A percentile compares a stretch with the other conserved stretches of the same genome.
Conservation (phyloP, 306 rosid species). For the Abrus precatorius region DNA sequence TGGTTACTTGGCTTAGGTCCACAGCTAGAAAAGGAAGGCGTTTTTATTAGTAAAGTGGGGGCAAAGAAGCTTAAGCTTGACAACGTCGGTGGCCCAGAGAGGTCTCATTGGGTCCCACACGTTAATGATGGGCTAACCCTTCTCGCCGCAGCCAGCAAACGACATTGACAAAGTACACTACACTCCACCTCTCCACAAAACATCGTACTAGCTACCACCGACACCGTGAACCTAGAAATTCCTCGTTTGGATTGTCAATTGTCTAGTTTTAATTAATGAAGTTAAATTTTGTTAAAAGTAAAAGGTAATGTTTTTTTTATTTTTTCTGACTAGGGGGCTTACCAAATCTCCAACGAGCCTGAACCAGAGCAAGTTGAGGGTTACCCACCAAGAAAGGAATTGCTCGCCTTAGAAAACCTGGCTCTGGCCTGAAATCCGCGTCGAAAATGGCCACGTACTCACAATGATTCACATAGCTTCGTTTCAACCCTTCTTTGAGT, state of each 20-base stretch:
- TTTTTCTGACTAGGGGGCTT: constrained; percentile 9
- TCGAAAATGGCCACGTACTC: constrained; percentile 86
- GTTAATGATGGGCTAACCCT: background rate
- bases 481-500: constrained; percentile 81
- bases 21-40: no score
- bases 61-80: background rate
- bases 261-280: constrained; percentile 3
- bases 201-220: constrained; percentile 52
- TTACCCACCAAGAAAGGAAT: constrained; percentile 82
- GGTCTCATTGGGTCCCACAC: constrained; percentile 40
- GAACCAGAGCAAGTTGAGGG: constrained; percentile 77
- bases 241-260: background rate
- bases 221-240: constrained; percentile 44
- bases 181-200: no score
- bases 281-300: background rate
- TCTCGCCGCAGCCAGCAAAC: background rate
- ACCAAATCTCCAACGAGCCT: constrained; percentile 99
- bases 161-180: background rate
- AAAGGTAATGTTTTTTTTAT: background rate
- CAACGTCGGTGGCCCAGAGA: background rate
- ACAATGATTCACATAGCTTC: constrained; percentile 84
- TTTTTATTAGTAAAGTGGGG: background rate
- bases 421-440: constrained; percentile 89
- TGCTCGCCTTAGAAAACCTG: constrained; percentile 74
- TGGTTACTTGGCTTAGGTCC: background rate